Percentiles rank a stretch among this genome's conserved stretches.
Conservation (phyloP, 805 yeast genomes). For the Teunomyces atbi region DNA sequence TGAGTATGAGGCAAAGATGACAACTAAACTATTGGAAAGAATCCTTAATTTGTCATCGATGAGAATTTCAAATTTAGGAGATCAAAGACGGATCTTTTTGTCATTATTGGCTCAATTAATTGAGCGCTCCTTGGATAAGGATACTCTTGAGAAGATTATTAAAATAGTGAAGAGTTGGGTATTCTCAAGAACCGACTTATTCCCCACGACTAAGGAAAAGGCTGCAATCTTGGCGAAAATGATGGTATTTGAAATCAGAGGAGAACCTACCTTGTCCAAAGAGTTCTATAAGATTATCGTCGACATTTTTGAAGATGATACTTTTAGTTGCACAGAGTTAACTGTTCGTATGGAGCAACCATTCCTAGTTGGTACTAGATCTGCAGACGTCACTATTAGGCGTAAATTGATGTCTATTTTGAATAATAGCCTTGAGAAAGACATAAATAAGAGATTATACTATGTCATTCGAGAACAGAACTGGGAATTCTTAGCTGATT, state of each 20-base stretch:
- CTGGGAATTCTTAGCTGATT: constrained; percentile 94
- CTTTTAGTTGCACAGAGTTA: constrained; percentile 77
- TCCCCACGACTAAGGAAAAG: constrained; percentile 94
- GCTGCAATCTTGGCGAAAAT: constrained; percentile 91
- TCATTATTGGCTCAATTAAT: constrained; percentile 85
- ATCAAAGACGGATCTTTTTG: constrained; percentile 85
- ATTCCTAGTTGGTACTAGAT: constrained; percentile 87
- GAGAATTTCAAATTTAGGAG: constrained; percentile 86
- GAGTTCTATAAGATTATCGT: constrained; percentile 84
- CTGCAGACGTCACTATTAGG: constrained; percentile 72
- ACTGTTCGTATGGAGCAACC: constrained; percentile 97
- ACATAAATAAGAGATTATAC: constrained; percentile 72
- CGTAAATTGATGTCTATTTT: constrained; percentile 75
- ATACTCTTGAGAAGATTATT: constrained; percentile 70
- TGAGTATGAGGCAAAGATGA: constrained; percentile 77
- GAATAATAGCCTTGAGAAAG: constrained; percentile 73
- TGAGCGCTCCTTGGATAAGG: constrained; percentile 81
- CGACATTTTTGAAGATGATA: constrained; percentile 79
- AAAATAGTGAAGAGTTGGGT: constrained; percentile 86
- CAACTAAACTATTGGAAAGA: constrained; percentile 72
- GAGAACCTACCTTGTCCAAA: constrained; percentile 73
- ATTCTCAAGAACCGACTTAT: constrained; percentile 73
- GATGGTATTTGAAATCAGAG: constrained; percentile 88
- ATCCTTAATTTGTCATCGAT: constrained; percentile 73
- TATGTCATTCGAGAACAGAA: constrained; percentile 93